Percentiles rank a stretch among this genome's conserved stretches.
phyloP scores from a whole-genome alignment of 768 basidiomycete species.

The Trametes sanguinea region DNA sequence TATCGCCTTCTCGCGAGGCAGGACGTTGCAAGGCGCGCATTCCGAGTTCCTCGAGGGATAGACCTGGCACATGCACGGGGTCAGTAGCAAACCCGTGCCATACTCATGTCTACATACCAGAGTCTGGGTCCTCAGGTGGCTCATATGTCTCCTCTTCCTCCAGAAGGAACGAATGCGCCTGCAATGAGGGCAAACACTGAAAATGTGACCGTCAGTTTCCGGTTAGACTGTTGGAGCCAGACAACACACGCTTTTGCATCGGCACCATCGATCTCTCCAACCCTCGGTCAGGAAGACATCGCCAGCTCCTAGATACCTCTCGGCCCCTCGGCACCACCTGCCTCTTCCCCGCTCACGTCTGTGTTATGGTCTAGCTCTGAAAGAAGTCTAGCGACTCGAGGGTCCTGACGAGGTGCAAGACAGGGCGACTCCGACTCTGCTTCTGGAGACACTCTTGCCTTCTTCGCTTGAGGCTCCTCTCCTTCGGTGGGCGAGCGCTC shows the following conservation, averaged over 20 bases:
- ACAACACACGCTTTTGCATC: conserved; percentile 55
- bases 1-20: conserved; percentile 80
- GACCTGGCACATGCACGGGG: conserved; percentile 41
- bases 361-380: not conserved
- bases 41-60: conserved; percentile 83
- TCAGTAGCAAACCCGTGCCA: not conserved
- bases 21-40: conserved; percentile 68
- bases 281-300: conserved; percentile 77
- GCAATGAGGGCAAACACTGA: conserved; percentile 62
- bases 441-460: conserved; percentile 44
- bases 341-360: conserved; percentile 22
- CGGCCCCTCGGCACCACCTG: not conserved
- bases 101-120: conserved; percentile 46
- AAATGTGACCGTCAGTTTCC: not conserved
- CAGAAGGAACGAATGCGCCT: conserved; percentile 58
- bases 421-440: conserved; percentile 42
- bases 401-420: conserved; percentile 55
- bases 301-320: conserved; percentile 51
- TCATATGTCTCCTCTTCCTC: conserved; percentile 84
- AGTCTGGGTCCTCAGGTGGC: conserved; percentile 86
- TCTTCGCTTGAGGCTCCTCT: conserved; percentile 46
- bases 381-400: conserved; percentile 3
- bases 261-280: conserved; percentile 81
- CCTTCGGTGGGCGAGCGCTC: conserved; percentile 32
- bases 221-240: not conserved